phyloP scores from a whole-genome alignment of 805 yeast species.

The Candida corydali region DNA sequence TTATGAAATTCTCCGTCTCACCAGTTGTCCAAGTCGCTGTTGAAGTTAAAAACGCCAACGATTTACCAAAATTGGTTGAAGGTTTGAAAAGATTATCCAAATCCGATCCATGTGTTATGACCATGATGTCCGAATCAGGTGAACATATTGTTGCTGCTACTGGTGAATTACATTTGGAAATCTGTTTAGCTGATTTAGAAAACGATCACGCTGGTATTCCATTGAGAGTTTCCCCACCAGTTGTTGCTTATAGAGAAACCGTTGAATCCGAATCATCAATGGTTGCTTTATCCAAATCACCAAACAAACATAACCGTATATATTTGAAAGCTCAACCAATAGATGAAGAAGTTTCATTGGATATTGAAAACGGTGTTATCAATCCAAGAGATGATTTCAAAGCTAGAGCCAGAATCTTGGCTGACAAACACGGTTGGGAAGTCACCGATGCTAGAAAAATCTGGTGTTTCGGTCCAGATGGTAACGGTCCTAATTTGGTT shows the following conservation, averaged over 20 bases:
- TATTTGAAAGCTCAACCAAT: constrained; percentile 96
- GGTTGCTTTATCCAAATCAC: constrained; percentile 97
- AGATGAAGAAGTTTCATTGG: constrained; percentile 86
- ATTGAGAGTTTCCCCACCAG: constrained; percentile 95
- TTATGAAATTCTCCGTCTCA: constrained; percentile 99
- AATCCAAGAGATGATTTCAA: constrained; percentile 97
- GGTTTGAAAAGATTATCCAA: constrained; percentile 99
- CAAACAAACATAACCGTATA: constrained; percentile 99
- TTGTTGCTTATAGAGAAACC: constrained; percentile 98
- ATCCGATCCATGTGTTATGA: constrained; percentile 98
- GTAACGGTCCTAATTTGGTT: constrained; percentile 97
- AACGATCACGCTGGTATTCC: constrained; percentile 99
- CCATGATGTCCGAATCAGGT: constrained; percentile 88
- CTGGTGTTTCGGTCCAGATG: constrained; percentile 99
- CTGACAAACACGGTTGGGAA: constrained; percentile 99
- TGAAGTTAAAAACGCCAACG: constrained; percentile 99
- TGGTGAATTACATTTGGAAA: constrained; percentile 99
- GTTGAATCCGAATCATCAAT: constrained; percentile 91
- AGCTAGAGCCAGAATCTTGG: constrained; percentile 97
- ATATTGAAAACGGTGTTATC: constrained; percentile 90
- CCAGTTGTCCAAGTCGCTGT: constrained; percentile 99
- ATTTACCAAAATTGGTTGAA: constrained; percentile 98
- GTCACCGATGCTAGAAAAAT: constrained; percentile 99
- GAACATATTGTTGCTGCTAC: constrained; percentile 99
- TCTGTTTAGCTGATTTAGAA: constrained; percentile 92